Conservation (phyloP, 805 yeast species). For the Yamadazyma kitorensis region DNA sequence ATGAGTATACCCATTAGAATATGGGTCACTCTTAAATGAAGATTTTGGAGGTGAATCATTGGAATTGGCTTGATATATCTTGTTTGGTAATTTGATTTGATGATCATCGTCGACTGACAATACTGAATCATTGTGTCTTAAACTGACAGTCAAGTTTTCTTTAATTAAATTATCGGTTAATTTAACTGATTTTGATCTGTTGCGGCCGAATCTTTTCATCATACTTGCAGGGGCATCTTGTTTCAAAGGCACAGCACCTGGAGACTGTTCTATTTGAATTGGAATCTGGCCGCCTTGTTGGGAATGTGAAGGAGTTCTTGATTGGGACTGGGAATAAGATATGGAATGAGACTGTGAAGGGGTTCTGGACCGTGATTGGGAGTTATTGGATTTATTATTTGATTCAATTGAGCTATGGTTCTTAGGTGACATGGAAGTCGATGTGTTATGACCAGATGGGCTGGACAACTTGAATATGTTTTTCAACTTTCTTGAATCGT, state of each 20-base stretch:
- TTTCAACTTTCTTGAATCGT: slow-evolving; percentile 8
- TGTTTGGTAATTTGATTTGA: slow-evolving; percentile 9
- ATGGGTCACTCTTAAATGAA: background rate
- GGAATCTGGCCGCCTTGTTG: too few relatives aligned
- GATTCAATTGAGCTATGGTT: too few relatives aligned
- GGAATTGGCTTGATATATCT: slow-evolving; percentile 8
- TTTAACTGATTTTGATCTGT: slow-evolving; percentile 5
- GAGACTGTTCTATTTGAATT: too few relatives aligned
- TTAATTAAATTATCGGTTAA: slow-evolving; percentile 10
- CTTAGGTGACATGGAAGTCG: too few relatives aligned
- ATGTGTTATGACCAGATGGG: background rate
- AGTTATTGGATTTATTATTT: background rate
- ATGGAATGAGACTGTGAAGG: background rate
- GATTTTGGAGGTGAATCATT: slow-evolving; percentile 4
- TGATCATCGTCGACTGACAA: slow-evolving; percentile 18
- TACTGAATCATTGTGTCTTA: slow-evolving; percentile 39
- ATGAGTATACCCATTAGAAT: too few relatives aligned
- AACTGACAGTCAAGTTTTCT: slow-evolving; percentile 29
- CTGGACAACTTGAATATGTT: slow-evolving; percentile 11
- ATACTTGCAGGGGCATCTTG: too few relatives aligned
- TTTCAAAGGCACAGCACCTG: background rate
- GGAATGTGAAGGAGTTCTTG: too few relatives aligned
- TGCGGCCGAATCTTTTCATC: slow-evolving; percentile 6
- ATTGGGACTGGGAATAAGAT: background rate
- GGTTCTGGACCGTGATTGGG: too few relatives aligned